Percentiles rank a stretch among this genome's conserved stretches.
These are phyloP conservation scores for Quercus aquifolioides DNA, from an alignment of 306 rosid genomes.

Conservation along the genomic window DNA sequence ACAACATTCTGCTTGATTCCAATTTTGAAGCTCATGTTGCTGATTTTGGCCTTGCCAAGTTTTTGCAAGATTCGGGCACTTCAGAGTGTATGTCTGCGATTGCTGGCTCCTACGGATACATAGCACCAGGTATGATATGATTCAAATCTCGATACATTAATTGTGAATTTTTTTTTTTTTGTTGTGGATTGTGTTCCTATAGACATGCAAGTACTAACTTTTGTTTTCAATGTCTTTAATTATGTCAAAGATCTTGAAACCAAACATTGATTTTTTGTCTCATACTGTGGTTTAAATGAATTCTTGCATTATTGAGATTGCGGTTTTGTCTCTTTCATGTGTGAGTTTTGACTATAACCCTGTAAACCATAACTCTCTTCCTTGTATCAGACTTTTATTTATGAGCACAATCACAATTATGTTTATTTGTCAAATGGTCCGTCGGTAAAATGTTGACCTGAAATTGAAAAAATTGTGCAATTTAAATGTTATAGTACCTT, in stretches of 20 bases:
- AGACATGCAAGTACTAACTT: slow-evolving; percentile 4
- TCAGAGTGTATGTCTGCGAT: slow-evolving; percentile 99
- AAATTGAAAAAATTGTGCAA: neutral
- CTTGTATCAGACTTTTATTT: no score
- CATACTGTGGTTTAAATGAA: slow-evolving; percentile 13
- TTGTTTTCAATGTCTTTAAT: slow-evolving; percentile 17
- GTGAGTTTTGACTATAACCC: slow-evolving; percentile 26
- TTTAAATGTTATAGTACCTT: neutral
- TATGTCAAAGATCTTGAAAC: slow-evolving; percentile 5
- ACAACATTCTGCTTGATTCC: slow-evolving; percentile 90
- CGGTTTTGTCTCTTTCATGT: slow-evolving; percentile 10
- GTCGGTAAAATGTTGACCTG: no score
- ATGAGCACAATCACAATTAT: neutral
- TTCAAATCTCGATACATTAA: slow-evolving; percentile 10
- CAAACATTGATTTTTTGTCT: slow-evolving; percentile 29
- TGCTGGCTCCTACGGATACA: slow-evolving; percentile 98
- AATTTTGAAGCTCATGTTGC: slow-evolving; percentile 94
- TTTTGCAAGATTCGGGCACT: slow-evolving; percentile 95
- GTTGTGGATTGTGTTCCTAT: neutral
- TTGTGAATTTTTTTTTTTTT: slow-evolving; percentile 1
- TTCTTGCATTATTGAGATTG: slow-evolving; percentile 22
- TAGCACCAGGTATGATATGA: slow-evolving; percentile 77
- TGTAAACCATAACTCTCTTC: neutral
- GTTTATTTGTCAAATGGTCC: neutral
- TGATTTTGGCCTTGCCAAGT: slow-evolving; percentile 98